A percentile compares a stretch with the other conserved stretches of the same genome.
phyloP scores from a whole-genome alignment of 352 stramenopile genomes.

The Hyaloperonospora arabidopsidis region DNA sequence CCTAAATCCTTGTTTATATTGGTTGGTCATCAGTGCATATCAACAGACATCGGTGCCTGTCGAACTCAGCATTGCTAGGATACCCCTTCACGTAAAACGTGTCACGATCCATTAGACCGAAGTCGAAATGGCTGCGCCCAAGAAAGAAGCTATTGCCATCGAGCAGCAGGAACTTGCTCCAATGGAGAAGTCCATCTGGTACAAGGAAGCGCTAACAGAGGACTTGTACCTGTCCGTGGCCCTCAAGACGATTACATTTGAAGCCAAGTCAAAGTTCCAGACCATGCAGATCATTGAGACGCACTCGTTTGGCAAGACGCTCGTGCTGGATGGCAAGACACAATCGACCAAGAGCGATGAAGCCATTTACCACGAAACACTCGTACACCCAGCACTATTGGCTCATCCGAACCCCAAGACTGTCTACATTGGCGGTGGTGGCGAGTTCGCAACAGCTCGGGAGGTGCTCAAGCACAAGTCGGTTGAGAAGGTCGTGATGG shows the following conservation, averaged over 20 bases:
- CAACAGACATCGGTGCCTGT: too few species aligned
- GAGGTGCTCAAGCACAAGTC: slow-evolving; percentile 88
- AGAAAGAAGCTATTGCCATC: slow-evolving; percentile 38
- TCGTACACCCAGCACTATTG: slow-evolving; percentile 92
- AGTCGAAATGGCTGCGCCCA: slow-evolving; percentile 30
- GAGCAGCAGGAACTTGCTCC: slow-evolving; percentile 35
- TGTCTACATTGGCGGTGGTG: slow-evolving; percentile 90
- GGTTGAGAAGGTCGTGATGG: slow-evolving; percentile 93
- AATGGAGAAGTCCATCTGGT: slow-evolving; percentile 68
- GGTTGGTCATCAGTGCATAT: too few species aligned
- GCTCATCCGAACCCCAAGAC: slow-evolving; percentile 80
- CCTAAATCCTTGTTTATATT: too few species aligned
- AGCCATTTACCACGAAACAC: slow-evolving; percentile 91
- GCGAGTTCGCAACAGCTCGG: slow-evolving; percentile 89
- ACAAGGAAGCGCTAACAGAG: slow-evolving; percentile 86
- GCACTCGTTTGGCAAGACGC: slow-evolving; percentile 87
- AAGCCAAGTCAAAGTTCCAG: slow-evolving; percentile 87
- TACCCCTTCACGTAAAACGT: too few species aligned
- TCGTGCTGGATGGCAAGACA: slow-evolving; percentile 94
- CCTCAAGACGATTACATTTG: slow-evolving; percentile 85
- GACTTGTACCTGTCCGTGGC: slow-evolving; percentile 84
- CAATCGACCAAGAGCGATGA: slow-evolving; percentile 91
- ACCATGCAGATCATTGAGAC: slow-evolving; percentile 92
- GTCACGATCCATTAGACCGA: too few species aligned
- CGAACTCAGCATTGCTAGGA: too few species aligned